Percentiles rank a stretch among this genome's conserved stretches.
Evolutionary conservation across 345 rosid genomes (phyloP).

Genomic region (Lepidium africanum): DNA sequence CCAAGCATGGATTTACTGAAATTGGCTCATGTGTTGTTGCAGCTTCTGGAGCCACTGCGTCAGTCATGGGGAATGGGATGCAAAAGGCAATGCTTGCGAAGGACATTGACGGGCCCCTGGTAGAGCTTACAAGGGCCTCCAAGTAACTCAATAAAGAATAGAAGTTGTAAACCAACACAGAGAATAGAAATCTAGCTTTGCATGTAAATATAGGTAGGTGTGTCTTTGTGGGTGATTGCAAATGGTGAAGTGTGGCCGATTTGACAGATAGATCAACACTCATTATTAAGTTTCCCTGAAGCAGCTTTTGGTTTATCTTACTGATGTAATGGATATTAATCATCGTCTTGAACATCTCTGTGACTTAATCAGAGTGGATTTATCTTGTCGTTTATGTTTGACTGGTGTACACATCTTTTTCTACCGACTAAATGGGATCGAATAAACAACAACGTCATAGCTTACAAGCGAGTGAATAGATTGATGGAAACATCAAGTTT

Average conservation of each 20-base stretch:
- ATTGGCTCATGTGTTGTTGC: background rate
- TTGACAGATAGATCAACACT: slow-evolving; percentile 17
- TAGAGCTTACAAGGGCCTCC: slow-evolving; percentile 24
- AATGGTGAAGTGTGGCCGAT: slow-evolving; percentile 32
- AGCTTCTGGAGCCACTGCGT: slow-evolving; percentile 43
- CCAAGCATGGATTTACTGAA: background rate
- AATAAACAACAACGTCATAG: background rate
- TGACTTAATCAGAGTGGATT: slow-evolving; percentile 6
- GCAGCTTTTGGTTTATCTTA: slow-evolving; percentile 9
- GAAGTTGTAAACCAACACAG: slow-evolving; percentile 15
- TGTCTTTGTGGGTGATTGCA: slow-evolving; percentile 35
- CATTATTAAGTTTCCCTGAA: slow-evolving; percentile 9
- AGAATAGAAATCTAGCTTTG: slow-evolving; percentile 29
- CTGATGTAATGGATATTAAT: slow-evolving; percentile 19
- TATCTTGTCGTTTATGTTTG: background rate
- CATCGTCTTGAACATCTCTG: slow-evolving; percentile 6
- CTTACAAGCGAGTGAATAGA: background rate
- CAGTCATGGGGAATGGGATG: slow-evolving; percentile 41
- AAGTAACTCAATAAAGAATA: slow-evolving; percentile 8
- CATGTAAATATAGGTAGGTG: slow-evolving; percentile 31
- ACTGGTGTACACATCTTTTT: background rate
- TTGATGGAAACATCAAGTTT: background rate
- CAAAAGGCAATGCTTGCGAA: slow-evolving; percentile 66
- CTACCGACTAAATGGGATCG: background rate
- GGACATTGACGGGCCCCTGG: slow-evolving; percentile 92